Evolutionary conservation across 768 basidiomycete genomes (phyloP).

Genomic region (Panellus pusillus): DNA sequence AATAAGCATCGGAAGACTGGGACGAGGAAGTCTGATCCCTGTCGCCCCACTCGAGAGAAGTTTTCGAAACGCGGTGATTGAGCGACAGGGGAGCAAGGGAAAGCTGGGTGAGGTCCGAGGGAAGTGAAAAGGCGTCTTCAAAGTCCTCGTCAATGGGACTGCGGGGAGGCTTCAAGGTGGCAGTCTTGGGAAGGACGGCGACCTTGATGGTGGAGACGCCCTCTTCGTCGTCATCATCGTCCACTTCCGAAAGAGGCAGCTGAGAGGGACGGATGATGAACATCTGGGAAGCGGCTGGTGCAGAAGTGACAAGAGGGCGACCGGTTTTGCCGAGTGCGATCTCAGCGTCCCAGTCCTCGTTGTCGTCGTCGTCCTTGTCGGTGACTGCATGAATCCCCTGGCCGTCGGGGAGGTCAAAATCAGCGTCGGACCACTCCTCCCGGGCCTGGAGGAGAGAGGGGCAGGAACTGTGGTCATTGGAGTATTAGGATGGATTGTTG

Average conservation of each 20-base stretch:
- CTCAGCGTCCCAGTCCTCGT: slow-evolving; percentile 81
- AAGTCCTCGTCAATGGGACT: slow-evolving; percentile 71
- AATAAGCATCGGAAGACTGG: slow-evolving; percentile 86
- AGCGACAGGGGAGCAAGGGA: slow-evolving; percentile 79
- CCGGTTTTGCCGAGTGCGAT: slow-evolving; percentile 66
- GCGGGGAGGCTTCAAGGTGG: slow-evolving; percentile 32
- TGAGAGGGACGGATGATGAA: slow-evolving; percentile 71
- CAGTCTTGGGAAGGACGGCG: slow-evolving; percentile 46
- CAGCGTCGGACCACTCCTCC: slow-evolving; percentile 87
- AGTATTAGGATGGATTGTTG: slow-evolving; percentile 22
- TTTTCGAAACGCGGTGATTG: slow-evolving; percentile 77
- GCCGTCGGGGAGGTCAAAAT: slow-evolving; percentile 83
- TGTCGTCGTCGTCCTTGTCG: slow-evolving; percentile 62
- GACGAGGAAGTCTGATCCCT: slow-evolving; percentile 81
- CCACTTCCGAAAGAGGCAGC: slow-evolving; percentile 40
- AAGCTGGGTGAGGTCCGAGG: slow-evolving; percentile 76
- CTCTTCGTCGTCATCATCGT: slow-evolving; percentile 63
- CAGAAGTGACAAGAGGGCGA: slow-evolving; percentile 40
- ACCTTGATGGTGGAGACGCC: slow-evolving; percentile 85
- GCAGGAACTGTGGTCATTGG: slow-evolving; percentile 62
- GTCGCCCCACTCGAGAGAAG: slow-evolving; percentile 83
- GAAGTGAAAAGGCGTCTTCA: slow-evolving; percentile 80
- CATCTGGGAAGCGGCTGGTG: slow-evolving; percentile 37
- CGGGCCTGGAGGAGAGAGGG: slow-evolving; percentile 52
- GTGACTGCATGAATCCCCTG: slow-evolving; percentile 61